Evolutionary conservation across 495 filamentous ascomycete species (phyloP), one percentile per base, ranked within the genome.

Genomic region (Neurospora hispaniola): DNA sequence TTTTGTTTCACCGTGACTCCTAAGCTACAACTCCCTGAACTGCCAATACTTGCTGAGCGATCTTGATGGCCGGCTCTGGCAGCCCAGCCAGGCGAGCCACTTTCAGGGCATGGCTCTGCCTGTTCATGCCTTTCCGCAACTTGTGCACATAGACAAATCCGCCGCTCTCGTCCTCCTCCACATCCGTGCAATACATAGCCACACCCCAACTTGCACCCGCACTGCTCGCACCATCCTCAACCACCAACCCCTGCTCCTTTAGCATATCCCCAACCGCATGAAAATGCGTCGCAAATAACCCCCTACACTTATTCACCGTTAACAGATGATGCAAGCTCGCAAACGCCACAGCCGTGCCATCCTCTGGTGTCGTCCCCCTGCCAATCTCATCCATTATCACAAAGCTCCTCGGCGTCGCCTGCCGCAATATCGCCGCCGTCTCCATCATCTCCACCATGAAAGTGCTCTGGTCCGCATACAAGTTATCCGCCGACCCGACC

Each of bases 371-470:
- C 10, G 96, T 99, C 3, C 96, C 96, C 27, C 96, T 88, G 0
- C 96, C 96, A 23, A 99, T 90, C 83, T 99, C 96, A 79, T 99
- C 96, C 95, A 99, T 98, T 78, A 99, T 93, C n/a, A 98, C 96
- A 75, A 99, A 94, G 0, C 90, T 93, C 5, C 89, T 84, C 12
- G 84, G 80, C 11, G 91, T 93, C 0, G 91, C 91, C 70, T 86
- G 79, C 41, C 85, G 86, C 43, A 94, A 83, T 72, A 94, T 94
- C 44, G 86, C 82, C 3, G 91, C 90, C 18, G 91, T 91, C 78
- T 93, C 91, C 7, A 93, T 84, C 91, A 94, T 94, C 82, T 94
- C 91, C 4, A 93, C 89, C 91, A 94, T 98, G 84, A 99, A 99
- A 1, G 96, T 99, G 46, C 93, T 96, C 80, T 97, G 96, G 80